Evolutionary conservation across 2,329 filamentous ascomycete species (phyloP).

Genomic region (Coniochaeta prunicola): DNA sequence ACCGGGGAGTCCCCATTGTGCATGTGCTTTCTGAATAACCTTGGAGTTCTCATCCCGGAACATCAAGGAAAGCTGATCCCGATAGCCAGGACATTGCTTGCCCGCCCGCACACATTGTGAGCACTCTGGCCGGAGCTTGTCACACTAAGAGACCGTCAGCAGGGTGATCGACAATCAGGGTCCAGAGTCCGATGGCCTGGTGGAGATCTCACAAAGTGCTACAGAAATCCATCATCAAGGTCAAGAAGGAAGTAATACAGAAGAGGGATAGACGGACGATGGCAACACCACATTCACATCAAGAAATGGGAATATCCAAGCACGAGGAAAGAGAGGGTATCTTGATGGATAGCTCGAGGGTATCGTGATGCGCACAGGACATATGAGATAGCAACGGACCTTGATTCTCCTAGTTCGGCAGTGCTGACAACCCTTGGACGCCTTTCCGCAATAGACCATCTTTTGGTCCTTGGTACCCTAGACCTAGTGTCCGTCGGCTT

Average conservation of each 20-base stretch:
- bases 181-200: background rate
- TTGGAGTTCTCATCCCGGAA: conserved; percentile 60
- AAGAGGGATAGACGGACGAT: background rate
- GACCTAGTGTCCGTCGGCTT: background rate
- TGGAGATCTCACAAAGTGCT: background rate
- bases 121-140: conserved; percentile 52
- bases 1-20: conserved; percentile 34
- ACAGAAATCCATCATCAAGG: background rate
- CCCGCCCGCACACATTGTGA: conserved; percentile 54
- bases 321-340: background rate
- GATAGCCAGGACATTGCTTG: conserved; percentile 56
- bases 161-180: background rate
- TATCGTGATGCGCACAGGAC: background rate
- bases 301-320: background rate
- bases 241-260: background rate
- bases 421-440: conserved; percentile 46
- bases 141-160: conserved; percentile 36
- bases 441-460: conserved; percentile 54
- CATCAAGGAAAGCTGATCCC: conserved; percentile 57
- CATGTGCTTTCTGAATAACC: conserved; percentile 51
- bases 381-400: conserved; percentile 26
- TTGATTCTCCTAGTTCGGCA: conserved; percentile 49
- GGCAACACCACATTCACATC: background rate
- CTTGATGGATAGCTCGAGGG: background rate
- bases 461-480: conserved; percentile 9